Evolutionary conservation across 2,329 filamentous ascomycete species (phyloP).

Genomic region (Lachnellula suecica): DNA sequence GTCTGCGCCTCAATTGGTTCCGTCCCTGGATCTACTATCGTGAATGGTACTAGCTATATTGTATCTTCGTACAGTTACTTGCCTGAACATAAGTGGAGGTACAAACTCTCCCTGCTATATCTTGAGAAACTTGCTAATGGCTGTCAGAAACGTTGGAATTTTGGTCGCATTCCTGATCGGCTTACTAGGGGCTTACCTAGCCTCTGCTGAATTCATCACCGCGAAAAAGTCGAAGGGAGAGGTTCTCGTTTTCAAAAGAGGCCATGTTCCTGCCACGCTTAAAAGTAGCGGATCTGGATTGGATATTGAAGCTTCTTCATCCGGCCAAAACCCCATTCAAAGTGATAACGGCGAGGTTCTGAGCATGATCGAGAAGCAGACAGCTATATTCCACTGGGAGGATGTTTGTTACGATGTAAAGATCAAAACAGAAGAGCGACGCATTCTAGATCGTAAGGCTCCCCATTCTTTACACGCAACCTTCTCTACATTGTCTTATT

Average conservation of each 20-base stretch:
- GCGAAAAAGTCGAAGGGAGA: constrained; percentile 75
- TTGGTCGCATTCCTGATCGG: constrained; percentile 63
- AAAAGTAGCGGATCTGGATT: not conserved
- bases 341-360: not conserved
- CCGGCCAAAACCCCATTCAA: not conserved
- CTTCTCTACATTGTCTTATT: too few relatives aligned
- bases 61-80: constrained; percentile 55
- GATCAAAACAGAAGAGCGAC: constrained; percentile 61
- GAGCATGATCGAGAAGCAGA: constrained; percentile 22
- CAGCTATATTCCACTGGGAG: constrained; percentile 29
- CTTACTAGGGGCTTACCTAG: constrained; percentile 60
- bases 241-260: constrained; percentile 37
- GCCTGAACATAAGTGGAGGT: constrained; percentile 59
- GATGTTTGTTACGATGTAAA: constrained; percentile 70
- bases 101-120: not conserved
- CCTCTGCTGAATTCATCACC: constrained; percentile 57
- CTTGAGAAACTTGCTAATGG: not conserved
- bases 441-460: constrained; percentile 65
- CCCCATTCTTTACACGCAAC: too few relatives aligned
- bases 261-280: not conserved
- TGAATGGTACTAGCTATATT: constrained; percentile 60
- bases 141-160: constrained; percentile 59
- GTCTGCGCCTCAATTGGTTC: constrained; percentile 61
- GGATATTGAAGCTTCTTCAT: not conserved
- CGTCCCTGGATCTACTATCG: constrained; percentile 46